Percentiles rank a stretch among this genome's conserved stretches.
Evolutionary conservation across 306 rosid species (phyloP).

Genomic region (Rubus idaeus): DNA sequence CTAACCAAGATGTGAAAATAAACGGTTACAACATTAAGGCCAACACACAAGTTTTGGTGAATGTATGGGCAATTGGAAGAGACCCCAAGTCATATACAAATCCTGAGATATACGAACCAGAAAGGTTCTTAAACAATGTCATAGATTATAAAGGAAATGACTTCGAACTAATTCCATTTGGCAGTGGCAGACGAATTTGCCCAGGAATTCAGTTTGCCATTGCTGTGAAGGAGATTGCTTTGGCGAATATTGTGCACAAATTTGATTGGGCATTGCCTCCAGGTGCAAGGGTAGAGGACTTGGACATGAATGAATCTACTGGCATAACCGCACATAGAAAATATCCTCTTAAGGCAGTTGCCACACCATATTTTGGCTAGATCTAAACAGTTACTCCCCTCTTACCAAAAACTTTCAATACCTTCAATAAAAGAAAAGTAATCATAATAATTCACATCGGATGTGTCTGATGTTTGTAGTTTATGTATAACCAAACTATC

Average conservation of each 20-base stretch:
- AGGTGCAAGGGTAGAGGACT: not conserved
- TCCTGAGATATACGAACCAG: not conserved
- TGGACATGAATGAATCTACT: not conserved
- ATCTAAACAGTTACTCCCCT: too few relatives aligned
- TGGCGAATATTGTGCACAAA: not conserved
- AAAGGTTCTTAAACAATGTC: not conserved
- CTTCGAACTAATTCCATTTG: not conserved
- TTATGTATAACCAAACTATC: too few relatives aligned
- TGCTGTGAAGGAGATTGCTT: not conserved
- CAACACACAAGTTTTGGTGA: not conserved
- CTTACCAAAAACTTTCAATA: not conserved
- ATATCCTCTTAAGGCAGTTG: not conserved
- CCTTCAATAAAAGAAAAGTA: too few relatives aligned
- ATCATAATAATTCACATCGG: not conserved
- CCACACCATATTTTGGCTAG: not conserved
- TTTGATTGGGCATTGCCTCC: not conserved
- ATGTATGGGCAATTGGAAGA: not conserved
- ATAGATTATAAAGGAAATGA: not conserved
- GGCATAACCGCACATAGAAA: not conserved
- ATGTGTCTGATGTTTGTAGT: too few relatives aligned
- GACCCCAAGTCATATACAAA: not conserved
- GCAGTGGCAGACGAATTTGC: not conserved
- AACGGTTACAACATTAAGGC: not conserved
- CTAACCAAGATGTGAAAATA: not conserved
- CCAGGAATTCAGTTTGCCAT: not conserved